Evolutionary conservation across 2,329 filamentous ascomycete species (phyloP).

Genomic region (Botryosphaeria dothidea): DNA sequence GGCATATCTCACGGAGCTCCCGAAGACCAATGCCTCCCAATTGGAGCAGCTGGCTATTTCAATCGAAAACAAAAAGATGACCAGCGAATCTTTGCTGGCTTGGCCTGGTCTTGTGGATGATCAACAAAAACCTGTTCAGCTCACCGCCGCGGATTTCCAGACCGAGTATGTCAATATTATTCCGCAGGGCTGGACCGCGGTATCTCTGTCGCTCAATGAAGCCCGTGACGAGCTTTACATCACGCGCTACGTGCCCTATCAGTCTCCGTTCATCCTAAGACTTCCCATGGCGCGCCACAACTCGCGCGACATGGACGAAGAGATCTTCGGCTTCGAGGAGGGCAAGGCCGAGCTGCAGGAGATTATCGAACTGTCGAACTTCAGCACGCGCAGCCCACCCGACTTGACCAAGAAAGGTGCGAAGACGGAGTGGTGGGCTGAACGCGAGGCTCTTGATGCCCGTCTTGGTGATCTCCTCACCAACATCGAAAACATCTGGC

Average conservation of each 20-base stretch:
- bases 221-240: slow-evolving; percentile 82
- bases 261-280: slow-evolving; percentile 81
- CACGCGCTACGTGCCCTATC: slow-evolving; percentile 75
- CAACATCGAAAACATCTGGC: slow-evolving; percentile 90
- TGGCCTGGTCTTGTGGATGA: slow-evolving; percentile 41
- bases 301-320: slow-evolving; percentile 75
- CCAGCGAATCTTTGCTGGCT: slow-evolving; percentile 36
- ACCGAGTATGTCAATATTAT: slow-evolving; percentile 82
- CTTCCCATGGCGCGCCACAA: slow-evolving; percentile 82
- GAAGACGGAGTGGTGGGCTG: slow-evolving; percentile 85
- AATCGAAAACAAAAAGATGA: slow-evolving; percentile 48
- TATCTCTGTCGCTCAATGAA: slow-evolving; percentile 84
- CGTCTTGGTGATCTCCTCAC: slow-evolving; percentile 76
- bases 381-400: slow-evolving; percentile 73
- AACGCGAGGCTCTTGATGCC: slow-evolving; percentile 76
- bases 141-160: slow-evolving; percentile 61
- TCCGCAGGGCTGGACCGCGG: slow-evolving; percentile 77
- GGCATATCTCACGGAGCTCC: slow-evolving; percentile 57
- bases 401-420: slow-evolving; percentile 73
- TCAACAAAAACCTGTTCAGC: slow-evolving; percentile 36
- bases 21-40: slow-evolving; percentile 67
- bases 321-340: slow-evolving; percentile 80
- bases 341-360: slow-evolving; percentile 78
- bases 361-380: slow-evolving; percentile 79
- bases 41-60: slow-evolving; percentile 61